These are phyloP conservation scores for Podospora tetraspora DNA, from an alignment of 495 filamentous ascomycete genomes.

Conservation along the genomic window DNA sequence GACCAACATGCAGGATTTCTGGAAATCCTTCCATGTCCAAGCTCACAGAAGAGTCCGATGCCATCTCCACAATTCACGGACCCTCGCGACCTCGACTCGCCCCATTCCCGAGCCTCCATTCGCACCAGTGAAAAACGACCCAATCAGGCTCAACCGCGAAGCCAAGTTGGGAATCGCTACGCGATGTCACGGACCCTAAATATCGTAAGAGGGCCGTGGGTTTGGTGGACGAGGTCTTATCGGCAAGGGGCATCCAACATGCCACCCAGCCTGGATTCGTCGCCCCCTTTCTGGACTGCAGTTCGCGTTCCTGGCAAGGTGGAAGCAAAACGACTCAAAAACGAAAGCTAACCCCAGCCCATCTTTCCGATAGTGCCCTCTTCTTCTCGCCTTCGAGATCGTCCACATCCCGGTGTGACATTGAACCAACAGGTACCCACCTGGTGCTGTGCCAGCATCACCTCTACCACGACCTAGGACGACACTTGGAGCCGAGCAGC, in stretches of 20 bases:
- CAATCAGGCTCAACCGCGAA: background rate
- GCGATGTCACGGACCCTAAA: background rate
- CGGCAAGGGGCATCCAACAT: background rate
- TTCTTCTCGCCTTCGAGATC: background rate
- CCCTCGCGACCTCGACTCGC: background rate
- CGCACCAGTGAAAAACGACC: background rate
- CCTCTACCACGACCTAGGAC: too few relatives aligned
- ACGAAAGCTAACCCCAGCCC: too few relatives aligned
- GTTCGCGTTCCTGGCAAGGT: too few relatives aligned
- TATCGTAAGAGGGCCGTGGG: background rate
- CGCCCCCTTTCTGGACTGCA: background rate
- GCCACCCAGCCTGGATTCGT: background rate
- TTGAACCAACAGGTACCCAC: too few relatives aligned
- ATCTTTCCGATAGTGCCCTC: background rate
- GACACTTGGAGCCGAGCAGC: background rate
- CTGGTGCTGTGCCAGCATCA: too few relatives aligned
- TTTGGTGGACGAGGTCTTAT: background rate
- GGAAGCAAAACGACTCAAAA: too few relatives aligned
- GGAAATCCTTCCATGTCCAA: too few relatives aligned
- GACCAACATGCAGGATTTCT: too few relatives aligned
- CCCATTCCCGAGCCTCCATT: background rate
- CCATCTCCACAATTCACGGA: background rate
- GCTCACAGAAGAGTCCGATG: too few relatives aligned
- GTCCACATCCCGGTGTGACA: too few relatives aligned
- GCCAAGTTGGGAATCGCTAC: background rate